A percentile compares a stretch with the other conserved stretches of the same genome.
phyloP scores from a whole-genome alignment of 768 basidiomycete species.

The Royoungia palumana region DNA sequence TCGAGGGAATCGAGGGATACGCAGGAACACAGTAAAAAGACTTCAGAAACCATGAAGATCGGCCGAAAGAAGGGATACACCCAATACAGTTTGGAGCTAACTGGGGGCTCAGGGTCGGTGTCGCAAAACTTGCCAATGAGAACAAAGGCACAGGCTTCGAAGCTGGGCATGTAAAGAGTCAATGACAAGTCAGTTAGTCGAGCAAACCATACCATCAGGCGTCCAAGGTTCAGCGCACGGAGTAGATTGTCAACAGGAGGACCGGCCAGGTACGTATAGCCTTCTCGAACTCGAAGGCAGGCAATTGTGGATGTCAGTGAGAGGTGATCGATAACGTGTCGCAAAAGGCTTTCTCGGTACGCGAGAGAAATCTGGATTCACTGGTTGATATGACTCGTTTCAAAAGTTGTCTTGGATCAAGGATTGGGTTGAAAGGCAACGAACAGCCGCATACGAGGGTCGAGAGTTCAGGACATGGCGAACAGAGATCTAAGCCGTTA shows the following conservation, averaged over 20 bases:
- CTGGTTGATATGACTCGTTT: background rate
- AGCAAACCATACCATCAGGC: background rate
- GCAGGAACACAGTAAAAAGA: background rate
- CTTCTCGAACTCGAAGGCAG: background rate
- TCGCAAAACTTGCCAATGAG: background rate
- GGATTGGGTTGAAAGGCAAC: background rate
- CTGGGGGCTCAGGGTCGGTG: background rate
- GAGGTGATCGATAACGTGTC: no score
- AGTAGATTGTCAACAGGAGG: background rate
- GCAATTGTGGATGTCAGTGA: background rate
- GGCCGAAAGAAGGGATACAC: background rate
- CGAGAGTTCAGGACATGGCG: background rate
- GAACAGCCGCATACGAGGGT: background rate
- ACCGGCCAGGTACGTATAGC: background rate
- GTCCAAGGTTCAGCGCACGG: background rate
- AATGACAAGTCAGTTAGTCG: background rate
- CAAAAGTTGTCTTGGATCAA: background rate
- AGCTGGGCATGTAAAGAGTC: background rate
- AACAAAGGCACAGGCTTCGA: background rate
- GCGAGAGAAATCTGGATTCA: background rate
- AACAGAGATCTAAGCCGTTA: background rate
- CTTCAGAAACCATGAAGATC: background rate
- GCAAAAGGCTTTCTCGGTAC: background rate
- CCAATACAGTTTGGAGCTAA: background rate
- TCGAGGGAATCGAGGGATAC: background rate